Evolutionary conservation across 1,139 yeast genomes (phyloP).

Genomic region (Pichia kudriavzevii): DNA sequence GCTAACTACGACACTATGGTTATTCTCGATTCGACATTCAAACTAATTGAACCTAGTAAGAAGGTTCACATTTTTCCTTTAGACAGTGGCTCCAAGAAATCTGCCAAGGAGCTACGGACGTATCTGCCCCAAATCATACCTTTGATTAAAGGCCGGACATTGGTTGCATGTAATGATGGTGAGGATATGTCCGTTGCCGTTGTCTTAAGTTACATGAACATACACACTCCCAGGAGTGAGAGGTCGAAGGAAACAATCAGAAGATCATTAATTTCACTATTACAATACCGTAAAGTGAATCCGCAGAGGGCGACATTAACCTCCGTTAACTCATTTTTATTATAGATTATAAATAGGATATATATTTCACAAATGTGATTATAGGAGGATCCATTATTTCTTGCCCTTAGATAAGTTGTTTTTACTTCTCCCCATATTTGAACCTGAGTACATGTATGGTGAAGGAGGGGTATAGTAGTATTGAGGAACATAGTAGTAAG

Average conservation of each 20-base stretch:
- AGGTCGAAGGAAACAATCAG: slow-evolving; percentile 45
- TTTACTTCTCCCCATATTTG: slow-evolving; percentile 3
- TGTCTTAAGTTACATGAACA: slow-evolving; percentile 38
- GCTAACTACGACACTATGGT: slow-evolving; percentile 14
- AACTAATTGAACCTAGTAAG: background rate
- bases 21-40: slow-evolving; percentile 13
- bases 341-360: no score
- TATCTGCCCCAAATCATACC: slow-evolving; percentile 17
- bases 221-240: background rate
- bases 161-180: slow-evolving; percentile 58
- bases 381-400: no score
- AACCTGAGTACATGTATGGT: no score
- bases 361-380: no score
- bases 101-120: slow-evolving; percentile 43
- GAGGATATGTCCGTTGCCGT: slow-evolving; percentile 61
- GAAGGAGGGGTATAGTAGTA: no score
- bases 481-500: no score
- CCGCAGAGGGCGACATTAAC: slow-evolving; percentile 77
- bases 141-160: slow-evolving; percentile 18
- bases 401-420: no score
- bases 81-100: slow-evolving; percentile 46
- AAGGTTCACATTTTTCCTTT: slow-evolving; percentile 7
- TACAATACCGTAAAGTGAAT: slow-evolving; percentile 44
- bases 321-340: slow-evolving; percentile 23
- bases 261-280: slow-evolving; percentile 47